These are phyloP conservation scores for Tulasnella sp. DNA, from an alignment of 768 basidiomycete species.

Conservation along the genomic window DNA sequence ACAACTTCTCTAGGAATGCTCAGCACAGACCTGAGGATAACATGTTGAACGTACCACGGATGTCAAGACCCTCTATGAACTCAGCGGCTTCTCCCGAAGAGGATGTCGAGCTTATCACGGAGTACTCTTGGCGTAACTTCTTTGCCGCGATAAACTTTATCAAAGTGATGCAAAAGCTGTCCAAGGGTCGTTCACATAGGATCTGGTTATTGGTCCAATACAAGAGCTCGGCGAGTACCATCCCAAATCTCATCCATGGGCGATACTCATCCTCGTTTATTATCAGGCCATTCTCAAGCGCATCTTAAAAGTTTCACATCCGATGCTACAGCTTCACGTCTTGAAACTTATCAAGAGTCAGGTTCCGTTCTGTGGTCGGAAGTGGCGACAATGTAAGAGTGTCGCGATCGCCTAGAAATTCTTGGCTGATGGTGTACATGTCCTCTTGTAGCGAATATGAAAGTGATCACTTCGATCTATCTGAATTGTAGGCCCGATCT, in stretches of 20 bases:
- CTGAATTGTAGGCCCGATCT: conserved; percentile 94
- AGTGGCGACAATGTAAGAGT: conserved; percentile 90
- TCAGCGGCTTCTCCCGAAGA: conserved; percentile 30
- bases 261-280: background rate
- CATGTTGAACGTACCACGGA: conserved; percentile 46
- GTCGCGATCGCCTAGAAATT: background rate
- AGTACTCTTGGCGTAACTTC: conserved; percentile 97
- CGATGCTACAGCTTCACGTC: conserved; percentile 86
- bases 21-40: conserved; percentile 52
- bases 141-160: conserved; percentile 96
- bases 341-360: conserved; percentile 98
- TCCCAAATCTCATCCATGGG: background rate
- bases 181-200: conserved; percentile 86
- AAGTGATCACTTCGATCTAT: conserved; percentile 97
- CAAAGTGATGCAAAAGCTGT: conserved; percentile 94
- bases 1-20: conserved; percentile 60
- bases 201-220: conserved; percentile 96
- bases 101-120: conserved; percentile 88
- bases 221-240: conserved; percentile 76
- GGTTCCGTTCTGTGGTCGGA: conserved; percentile 94
- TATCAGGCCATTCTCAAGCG: conserved; percentile 86
- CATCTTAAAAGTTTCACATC: conserved; percentile 86
- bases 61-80: conserved; percentile 4
- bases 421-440: background rate
- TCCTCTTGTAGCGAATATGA: conserved; percentile 81